A percentile compares a stretch with the other conserved stretches of the same genome.
phyloP scores from a whole-genome alignment of 2,329 filamentous ascomycete species.

The Thyridium curvatum region DNA sequence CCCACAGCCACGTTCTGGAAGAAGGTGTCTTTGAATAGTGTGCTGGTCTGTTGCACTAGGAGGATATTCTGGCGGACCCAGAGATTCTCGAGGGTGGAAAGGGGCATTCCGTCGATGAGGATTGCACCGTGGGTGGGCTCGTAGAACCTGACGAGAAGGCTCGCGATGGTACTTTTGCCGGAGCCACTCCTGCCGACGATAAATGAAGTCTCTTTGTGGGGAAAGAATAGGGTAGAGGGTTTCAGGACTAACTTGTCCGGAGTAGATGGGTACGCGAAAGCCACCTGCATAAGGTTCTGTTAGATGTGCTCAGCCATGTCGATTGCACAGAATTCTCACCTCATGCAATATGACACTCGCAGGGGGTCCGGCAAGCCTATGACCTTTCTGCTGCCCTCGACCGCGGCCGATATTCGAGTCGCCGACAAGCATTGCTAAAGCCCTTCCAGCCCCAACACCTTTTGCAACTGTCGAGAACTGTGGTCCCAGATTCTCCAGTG shows the following conservation, averaged over 20 bases:
- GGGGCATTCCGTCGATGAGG: constrained; percentile 56
- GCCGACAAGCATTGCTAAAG: constrained; percentile 43
- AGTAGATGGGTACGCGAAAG: constrained; percentile 74
- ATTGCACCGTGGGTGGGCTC: constrained; percentile 59
- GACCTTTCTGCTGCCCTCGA: too few relatives aligned
- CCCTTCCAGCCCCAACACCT: constrained; percentile 66
- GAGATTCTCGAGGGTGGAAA: constrained; percentile 54
- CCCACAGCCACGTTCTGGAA: constrained; percentile 75
- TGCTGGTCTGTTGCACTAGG: constrained; percentile 74
- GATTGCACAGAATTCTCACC: constrained; percentile 20
- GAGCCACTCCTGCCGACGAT: constrained; percentile 83
- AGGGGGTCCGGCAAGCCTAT: too few relatives aligned
- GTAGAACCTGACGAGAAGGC: constrained; percentile 75
- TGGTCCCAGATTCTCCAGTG: constrained; percentile 67
- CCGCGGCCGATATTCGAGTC: constrained; percentile 15
- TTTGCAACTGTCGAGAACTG: constrained; percentile 74
- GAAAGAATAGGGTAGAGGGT: constrained; percentile 61
- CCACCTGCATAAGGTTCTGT: constrained; percentile 45
- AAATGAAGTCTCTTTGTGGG: constrained; percentile 67
- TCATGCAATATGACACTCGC: constrained; percentile 13
- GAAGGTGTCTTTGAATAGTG: constrained; percentile 77
- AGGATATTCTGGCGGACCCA: constrained; percentile 78
- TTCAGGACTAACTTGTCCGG: constrained; percentile 53
- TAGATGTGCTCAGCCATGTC: too few relatives aligned
- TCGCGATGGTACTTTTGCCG: constrained; percentile 84